Percentiles rank a stretch among this genome's conserved stretches.
Conservation (phyloP, 2,329 filamentous ascomycete genomes). For the Acephala macrosclerotiorum region DNA sequence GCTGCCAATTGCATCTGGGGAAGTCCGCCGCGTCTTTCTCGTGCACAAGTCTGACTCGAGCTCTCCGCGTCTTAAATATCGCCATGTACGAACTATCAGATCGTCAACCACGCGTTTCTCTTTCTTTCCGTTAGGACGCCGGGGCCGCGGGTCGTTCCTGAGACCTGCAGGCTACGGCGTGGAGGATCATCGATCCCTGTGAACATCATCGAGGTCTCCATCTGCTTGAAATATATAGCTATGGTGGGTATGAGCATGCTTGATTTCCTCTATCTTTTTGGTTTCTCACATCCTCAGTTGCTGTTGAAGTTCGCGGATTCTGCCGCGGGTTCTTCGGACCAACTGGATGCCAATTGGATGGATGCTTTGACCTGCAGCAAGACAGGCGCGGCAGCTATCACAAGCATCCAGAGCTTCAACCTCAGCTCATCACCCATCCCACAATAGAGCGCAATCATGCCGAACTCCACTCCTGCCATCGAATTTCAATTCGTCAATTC, state of each 20-base stretch:
- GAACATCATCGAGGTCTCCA: not conserved
- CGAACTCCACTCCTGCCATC: not conserved
- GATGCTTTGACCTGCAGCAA: not conserved
- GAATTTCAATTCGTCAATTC: constrained; percentile 42
- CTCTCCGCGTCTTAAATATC: not conserved
- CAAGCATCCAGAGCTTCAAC: constrained; percentile 1
- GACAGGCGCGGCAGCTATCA: not conserved
- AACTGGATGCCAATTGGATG: constrained; percentile 7
- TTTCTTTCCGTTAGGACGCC: not conserved
- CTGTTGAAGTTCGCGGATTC: not conserved
- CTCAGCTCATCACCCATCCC: not conserved
- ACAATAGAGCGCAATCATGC: constrained; percentile 2
- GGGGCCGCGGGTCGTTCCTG: not conserved
- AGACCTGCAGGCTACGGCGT: not conserved
- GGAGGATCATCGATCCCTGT: not conserved
- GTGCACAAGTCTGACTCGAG: not conserved
- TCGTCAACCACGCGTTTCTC: not conserved
- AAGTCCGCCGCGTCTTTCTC: not conserved
- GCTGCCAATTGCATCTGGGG: not conserved
- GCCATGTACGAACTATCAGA: not conserved
- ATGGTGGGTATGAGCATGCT: not conserved
- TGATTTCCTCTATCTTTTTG: not conserved
- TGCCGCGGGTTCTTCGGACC: not conserved
- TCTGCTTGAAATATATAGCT: not conserved
- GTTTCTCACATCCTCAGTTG: not conserved